A percentile compares a stretch with the other conserved stretches of the same genome.
Conservation (phyloP, 768 basidiomycete species). For the Amanita fuliginea region DNA sequence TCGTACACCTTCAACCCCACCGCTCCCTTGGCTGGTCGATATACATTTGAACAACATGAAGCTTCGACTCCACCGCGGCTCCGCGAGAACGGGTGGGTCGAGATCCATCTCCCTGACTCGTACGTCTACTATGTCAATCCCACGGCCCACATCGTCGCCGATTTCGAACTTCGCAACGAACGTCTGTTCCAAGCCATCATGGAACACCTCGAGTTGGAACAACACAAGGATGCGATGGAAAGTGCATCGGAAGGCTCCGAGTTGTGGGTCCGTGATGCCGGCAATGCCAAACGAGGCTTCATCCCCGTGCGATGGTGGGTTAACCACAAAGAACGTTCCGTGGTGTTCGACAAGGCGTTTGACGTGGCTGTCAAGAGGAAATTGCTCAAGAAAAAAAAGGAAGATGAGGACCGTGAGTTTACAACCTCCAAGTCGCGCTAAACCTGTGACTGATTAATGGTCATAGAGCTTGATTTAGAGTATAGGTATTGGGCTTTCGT, state of each 20-base stretch:
- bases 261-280: constrained; percentile 48
- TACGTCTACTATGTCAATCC: constrained; percentile 62
- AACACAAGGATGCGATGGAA: constrained; percentile 16
- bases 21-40: background rate
- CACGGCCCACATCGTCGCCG: constrained; percentile 51
- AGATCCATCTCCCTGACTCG: constrained; percentile 66
- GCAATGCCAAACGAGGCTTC: constrained; percentile 18
- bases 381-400: constrained; percentile 14
- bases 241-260: constrained; percentile 31
- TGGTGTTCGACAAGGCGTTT: constrained; percentile 34
- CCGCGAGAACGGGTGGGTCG: constrained; percentile 61
- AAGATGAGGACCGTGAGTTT: constrained; percentile 35
- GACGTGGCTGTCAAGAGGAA: constrained; percentile 16
- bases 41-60: constrained; percentile 1
- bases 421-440: background rate
- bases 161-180: constrained; percentile 50
- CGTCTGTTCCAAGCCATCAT: constrained; percentile 38
- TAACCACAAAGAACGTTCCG: constrained; percentile 47
- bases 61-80: constrained; percentile 20
- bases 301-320: constrained; percentile 46
- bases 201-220: constrained; percentile 30
- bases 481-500: constrained; percentile 78
- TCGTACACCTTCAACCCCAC: background rate
- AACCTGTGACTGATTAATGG: background rate
- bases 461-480: constrained; percentile 58